Conservation (phyloP, 1,284 basidiomycete species). For the Mycosarcoma mackinlayi region DNA sequence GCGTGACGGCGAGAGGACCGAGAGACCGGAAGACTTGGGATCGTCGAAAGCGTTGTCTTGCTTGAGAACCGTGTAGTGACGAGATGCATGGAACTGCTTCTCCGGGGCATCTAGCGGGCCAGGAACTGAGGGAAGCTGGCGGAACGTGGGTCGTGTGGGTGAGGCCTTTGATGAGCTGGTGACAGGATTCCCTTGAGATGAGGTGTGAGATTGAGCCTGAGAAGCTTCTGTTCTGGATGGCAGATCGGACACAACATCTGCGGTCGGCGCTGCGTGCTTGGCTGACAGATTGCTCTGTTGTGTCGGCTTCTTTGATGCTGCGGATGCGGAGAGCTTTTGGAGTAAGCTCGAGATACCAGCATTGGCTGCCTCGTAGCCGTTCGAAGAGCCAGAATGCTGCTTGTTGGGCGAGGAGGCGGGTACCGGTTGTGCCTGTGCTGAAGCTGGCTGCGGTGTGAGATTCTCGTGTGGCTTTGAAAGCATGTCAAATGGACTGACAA, state of each 20-base stretch:
- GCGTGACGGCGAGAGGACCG: slow-evolving; percentile 34
- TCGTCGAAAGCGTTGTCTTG: slow-evolving; percentile 31
- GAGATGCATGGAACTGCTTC: slow-evolving; percentile 25
- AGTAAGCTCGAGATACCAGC: slow-evolving; percentile 20
- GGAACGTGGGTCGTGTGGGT: slow-evolving; percentile 2
- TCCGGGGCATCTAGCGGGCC: slow-evolving; percentile 14
- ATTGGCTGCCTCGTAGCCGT: slow-evolving; percentile 25
- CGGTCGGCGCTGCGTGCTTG: background rate
- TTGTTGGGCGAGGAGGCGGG: background rate
- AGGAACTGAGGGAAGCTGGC: slow-evolving; percentile 17
- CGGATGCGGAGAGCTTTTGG: slow-evolving; percentile 28
- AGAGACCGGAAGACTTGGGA: slow-evolving; percentile 35
- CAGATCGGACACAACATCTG: too few species aligned
- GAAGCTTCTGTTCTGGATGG: too few species aligned
- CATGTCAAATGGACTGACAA: slow-evolving; percentile 44
- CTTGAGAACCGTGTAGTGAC: slow-evolving; percentile 19
- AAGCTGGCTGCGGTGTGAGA: slow-evolving; percentile 7
- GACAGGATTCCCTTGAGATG: too few species aligned
- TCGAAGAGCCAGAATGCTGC: background rate
- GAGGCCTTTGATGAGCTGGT: background rate
- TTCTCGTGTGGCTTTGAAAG: slow-evolving; percentile 15
- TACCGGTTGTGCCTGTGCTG: slow-evolving; percentile 1
- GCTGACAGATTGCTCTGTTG: background rate
- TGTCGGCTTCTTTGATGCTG: slow-evolving; percentile 10
- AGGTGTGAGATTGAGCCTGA: too few species aligned